Evolutionary conservation across 2,329 filamentous ascomycete genomes (phyloP).

Genomic region (Aspergillus brasiliensis): DNA sequence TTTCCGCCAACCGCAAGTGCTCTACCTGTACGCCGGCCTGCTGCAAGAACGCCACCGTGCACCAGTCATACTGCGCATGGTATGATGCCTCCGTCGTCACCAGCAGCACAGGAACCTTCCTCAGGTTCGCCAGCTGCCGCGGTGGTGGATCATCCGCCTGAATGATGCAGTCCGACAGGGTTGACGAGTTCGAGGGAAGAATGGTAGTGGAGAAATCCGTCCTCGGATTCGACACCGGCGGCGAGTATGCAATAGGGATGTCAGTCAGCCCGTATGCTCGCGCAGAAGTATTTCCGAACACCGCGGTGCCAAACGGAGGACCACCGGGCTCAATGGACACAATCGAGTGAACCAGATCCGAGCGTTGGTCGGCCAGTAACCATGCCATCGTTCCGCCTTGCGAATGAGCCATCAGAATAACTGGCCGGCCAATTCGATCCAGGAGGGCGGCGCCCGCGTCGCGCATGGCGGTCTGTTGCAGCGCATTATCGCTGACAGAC

Average conservation of each 20-base stretch:
- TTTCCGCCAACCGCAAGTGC: conserved; percentile 48
- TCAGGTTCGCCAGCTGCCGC: conserved; percentile 53
- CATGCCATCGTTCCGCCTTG: conserved; percentile 50
- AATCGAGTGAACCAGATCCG: conserved; percentile 52
- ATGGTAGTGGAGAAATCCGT: conserved; percentile 17
- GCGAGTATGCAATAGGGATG: conserved; percentile 21
- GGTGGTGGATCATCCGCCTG: conserved; percentile 37
- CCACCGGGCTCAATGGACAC: conserved; percentile 58
- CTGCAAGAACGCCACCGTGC: conserved; percentile 54
- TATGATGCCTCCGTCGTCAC: conserved; percentile 57
- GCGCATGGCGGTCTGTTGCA: conserved; percentile 22
- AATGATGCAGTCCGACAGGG: conserved; percentile 36
- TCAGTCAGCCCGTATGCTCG: conserved; percentile 24
- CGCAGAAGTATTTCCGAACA: conserved; percentile 16
- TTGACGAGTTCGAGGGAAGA: conserved; percentile 17
- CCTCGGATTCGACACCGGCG: conserved; percentile 12
- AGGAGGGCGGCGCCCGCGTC: conserved; percentile 24
- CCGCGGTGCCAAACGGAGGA: conserved; percentile 39
- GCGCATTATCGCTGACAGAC: conserved; percentile 16
- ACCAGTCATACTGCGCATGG: conserved; percentile 60
- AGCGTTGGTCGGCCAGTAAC: conserved; percentile 52
- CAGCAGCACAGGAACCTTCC: conserved; percentile 51
- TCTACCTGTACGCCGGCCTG: conserved; percentile 54
- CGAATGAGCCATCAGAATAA: conserved; percentile 50
- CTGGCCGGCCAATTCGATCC: conserved; percentile 25